These are phyloP conservation scores for Arthrobotrys conoides DNA, from an alignment of 2,329 filamentous ascomycete genomes.

Conservation along the genomic window DNA sequence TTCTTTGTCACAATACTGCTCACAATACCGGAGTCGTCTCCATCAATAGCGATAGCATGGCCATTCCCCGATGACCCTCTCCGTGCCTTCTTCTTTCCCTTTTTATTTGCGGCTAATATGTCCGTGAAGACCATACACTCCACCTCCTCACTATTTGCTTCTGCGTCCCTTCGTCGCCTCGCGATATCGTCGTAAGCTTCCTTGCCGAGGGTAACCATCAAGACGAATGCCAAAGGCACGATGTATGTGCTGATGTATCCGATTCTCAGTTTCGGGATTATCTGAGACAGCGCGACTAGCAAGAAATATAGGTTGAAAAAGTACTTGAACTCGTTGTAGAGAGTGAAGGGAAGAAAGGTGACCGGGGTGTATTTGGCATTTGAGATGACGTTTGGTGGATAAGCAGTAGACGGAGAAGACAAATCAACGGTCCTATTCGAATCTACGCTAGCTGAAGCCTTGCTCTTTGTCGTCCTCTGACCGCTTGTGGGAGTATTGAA, in stretches of 20 bases:
- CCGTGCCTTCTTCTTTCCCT: conserved; percentile 62
- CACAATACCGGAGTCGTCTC: conserved; percentile 33
- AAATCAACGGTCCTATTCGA: conserved; percentile 66
- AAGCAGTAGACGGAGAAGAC: conserved; percentile 68
- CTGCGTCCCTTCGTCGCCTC: conserved; percentile 85
- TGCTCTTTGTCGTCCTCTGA: conserved; percentile 63
- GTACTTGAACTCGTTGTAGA: conserved; percentile 99
- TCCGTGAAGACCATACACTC: conserved; percentile 59
- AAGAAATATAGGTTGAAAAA: conserved; percentile 99
- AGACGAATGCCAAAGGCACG: conserved; percentile 90
- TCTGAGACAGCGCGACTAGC: conserved; percentile 92
- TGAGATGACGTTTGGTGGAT: conserved; percentile 90
- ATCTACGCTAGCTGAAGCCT: conserved; percentile 78
- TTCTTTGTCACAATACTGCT: conserved; percentile 75
- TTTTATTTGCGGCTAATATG: conserved; percentile 61
- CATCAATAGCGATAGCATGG: conserved; percentile 62
- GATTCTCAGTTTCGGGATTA: conserved; percentile 88
- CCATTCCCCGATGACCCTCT: conserved; percentile 48
- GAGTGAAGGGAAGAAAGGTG: conserved; percentile 91
- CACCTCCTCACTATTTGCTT: conserved; percentile 87
- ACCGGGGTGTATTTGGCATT: conserved; percentile 98
- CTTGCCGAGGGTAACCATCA: conserved; percentile 92
- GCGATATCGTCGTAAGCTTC: conserved; percentile 95
- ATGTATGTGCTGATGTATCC: conserved; percentile 96
- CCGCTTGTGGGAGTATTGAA: conserved; percentile 62